Base-by-base conservation (phyloP, 768 basidiomycete genomes). In the Pleurotus eryngii region DNA sequence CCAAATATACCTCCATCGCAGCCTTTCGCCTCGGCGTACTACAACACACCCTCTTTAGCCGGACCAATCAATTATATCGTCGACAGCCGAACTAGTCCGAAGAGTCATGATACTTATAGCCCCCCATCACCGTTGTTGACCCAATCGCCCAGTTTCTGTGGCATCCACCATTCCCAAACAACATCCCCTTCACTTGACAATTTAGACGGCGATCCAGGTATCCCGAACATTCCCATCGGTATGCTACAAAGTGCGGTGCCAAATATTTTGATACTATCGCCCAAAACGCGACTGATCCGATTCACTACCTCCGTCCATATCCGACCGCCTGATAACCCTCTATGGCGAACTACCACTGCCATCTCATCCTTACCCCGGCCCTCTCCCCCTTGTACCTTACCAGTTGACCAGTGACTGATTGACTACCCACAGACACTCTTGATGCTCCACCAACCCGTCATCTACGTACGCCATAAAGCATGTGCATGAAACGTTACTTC, bases 11-110 rank as follows among this genome's bases (percentile, higher is more conserved):
- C 30, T 35, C 30, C 30, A 35, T 35, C 37, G 46, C 24, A 8
- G 40, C 43, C 26, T 26, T 20, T 48, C 42, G 24, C 18, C 50
- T 24, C 18, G 42, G 42, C 42, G 20, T 45, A 45, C 20, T 14
- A 45, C 20, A n/a, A 4, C 20, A n/a, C 7, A n/a, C 42, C 20
- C 42, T 22, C 42, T 17, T 14, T 45, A 45, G n/a, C 42, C 42
- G 42, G 20, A 45, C 42, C 42, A 45, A 45, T 45, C 42, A 45
- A n/a, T 22, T n/a, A 45, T 17, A 22, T 17, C 42, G 8, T 45
- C 20, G 55, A 59, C 54, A 35, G 59, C 46, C 45, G 39, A 55
- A 35, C 51, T 48, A 43, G 50, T 24, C 46, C 17, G 18, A 27
- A 22, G 54, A 42, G 54, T 30, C 46, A 57, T 56, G 46, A 14